Conservation (phyloP, 768 basidiomycete genomes). For the Dictyophora rubrovolvata region DNA sequence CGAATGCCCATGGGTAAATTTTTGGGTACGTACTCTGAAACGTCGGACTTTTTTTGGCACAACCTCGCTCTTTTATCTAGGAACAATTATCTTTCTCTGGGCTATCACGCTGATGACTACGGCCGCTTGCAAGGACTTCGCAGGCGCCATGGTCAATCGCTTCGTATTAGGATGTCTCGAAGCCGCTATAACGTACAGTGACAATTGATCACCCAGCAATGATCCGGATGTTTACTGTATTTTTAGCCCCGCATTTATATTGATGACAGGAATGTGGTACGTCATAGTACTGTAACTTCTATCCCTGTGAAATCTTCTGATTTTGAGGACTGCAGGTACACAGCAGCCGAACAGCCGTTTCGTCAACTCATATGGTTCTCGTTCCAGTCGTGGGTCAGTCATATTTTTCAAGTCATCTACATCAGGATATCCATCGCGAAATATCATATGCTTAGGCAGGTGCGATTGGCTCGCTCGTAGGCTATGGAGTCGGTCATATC, state of each 20-base stretch:
- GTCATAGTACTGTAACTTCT: not conserved
- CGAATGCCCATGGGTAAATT: conserved; percentile 15
- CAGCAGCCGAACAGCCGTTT: conserved; percentile 19
- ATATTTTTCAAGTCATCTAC: not conserved
- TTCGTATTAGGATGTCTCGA: conserved; percentile 21
- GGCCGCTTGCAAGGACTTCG: conserved; percentile 18
- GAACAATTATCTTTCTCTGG: conserved; percentile 21
- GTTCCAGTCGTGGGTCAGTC: conserved; percentile 7
- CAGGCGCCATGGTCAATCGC: conserved; percentile 20
- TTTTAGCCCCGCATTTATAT: conserved; percentile 19
- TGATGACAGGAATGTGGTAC: conserved; percentile 26
- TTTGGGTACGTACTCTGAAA: not conserved
- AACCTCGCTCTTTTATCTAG: not conserved
- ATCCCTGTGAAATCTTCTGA: not conserved
- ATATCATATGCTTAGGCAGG: conserved; percentile 10
- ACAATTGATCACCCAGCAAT: not conserved
- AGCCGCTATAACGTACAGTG: conserved; percentile 17
- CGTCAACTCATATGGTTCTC: conserved; percentile 22
- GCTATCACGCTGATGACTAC: conserved; percentile 23
- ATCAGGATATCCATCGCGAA: conserved; percentile 14
- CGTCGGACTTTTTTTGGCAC: not conserved
- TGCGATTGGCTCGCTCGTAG: conserved; percentile 20
- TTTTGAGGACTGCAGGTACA: conserved; percentile 1
- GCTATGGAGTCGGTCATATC: conserved; percentile 20
- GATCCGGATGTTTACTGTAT: not conserved